Conservation (phyloP, 768 basidiomycete species). For the Naganishia kalamii region DNA sequence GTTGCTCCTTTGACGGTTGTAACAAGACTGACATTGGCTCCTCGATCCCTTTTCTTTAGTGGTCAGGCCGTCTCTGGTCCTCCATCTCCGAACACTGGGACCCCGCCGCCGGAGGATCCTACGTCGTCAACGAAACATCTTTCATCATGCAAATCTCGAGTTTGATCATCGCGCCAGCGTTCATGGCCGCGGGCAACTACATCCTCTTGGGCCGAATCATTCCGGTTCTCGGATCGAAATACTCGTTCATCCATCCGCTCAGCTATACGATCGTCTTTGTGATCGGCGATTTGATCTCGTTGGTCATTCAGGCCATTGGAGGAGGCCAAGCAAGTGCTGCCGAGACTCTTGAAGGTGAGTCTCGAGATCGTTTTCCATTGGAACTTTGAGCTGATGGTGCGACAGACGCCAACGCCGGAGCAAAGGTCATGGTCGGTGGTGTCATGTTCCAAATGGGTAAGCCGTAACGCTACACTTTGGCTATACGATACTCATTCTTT, state of each 20-base stretch:
- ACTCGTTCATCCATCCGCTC: slow-evolving; percentile 26
- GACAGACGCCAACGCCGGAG: slow-evolving; percentile 47
- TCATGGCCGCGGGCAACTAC: slow-evolving; percentile 56
- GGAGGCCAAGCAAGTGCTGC: slow-evolving; percentile 55
- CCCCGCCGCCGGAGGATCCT: slow-evolving; percentile 7
- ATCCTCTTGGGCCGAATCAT: slow-evolving; percentile 52
- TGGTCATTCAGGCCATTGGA: slow-evolving; percentile 62
- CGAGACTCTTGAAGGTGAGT: slow-evolving; percentile 21
- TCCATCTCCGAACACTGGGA: background rate
- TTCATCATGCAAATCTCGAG: slow-evolving; percentile 47
- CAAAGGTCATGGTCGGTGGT: slow-evolving; percentile 56
- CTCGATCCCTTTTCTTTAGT: background rate
- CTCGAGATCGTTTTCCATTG: too few relatives aligned
- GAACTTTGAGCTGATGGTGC: too few relatives aligned
- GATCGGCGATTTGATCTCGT: slow-evolving; percentile 54
- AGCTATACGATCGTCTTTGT: slow-evolving; percentile 43
- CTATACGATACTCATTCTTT: background rate
- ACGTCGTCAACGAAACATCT: background rate
- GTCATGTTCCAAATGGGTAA: slow-evolving; percentile 56
- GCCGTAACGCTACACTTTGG: slow-evolving; percentile 27
- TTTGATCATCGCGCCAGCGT: slow-evolving; percentile 58
- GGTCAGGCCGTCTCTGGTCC: slow-evolving; percentile 15
- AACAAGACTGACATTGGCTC: background rate
- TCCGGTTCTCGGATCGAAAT: slow-evolving; percentile 17
- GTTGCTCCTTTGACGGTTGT: background rate